These are phyloP conservation scores for Colletotrichum tofieldiae DNA, from an alignment of 2,329 filamentous ascomycete genomes.

Conservation along the genomic window DNA sequence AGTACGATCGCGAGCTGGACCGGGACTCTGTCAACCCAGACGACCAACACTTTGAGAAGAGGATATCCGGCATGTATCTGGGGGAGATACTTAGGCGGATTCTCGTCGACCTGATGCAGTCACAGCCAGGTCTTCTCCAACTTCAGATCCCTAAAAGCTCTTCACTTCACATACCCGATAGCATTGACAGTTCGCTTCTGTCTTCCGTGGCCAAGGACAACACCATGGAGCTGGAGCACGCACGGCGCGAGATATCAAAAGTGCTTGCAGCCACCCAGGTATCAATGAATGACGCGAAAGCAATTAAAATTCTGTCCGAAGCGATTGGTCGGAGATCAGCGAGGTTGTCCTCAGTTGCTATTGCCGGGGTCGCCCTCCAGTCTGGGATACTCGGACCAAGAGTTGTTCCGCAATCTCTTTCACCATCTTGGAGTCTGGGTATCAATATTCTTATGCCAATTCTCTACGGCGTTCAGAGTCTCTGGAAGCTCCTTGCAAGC, in stretches of 20 bases:
- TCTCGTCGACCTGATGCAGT: conserved; percentile 62
- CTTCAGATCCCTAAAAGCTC: conserved; percentile 28
- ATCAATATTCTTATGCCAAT: conserved; percentile 18
- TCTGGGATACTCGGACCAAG: conserved; percentile 38
- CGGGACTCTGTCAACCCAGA: conserved; percentile 79
- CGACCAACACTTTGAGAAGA: conserved; percentile 87
- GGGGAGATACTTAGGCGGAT: conserved; percentile 81
- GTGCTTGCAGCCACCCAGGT: conserved; percentile 59
- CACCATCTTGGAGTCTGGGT: background rate
- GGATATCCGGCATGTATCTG: conserved; percentile 86
- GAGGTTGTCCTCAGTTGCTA: conserved; percentile 45
- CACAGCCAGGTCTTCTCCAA: conserved; percentile 7
- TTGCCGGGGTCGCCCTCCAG: conserved; percentile 46
- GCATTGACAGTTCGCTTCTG: conserved; percentile 78
- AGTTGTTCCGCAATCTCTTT: background rate
- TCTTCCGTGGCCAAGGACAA: conserved; percentile 75
- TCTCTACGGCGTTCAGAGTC: conserved; percentile 15
- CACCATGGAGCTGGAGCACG: conserved; percentile 66
- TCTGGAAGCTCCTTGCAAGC: conserved; percentile 10
- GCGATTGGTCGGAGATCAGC: conserved; percentile 46
- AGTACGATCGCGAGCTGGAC: conserved; percentile 78
- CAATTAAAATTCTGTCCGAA: conserved; percentile 70
- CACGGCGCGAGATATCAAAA: conserved; percentile 51
- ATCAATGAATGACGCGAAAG: conserved; percentile 72
- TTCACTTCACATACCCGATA: conserved; percentile 74